Base-by-base conservation (phyloP, 78 protist species). In the Monosiga brevicollis region DNA sequence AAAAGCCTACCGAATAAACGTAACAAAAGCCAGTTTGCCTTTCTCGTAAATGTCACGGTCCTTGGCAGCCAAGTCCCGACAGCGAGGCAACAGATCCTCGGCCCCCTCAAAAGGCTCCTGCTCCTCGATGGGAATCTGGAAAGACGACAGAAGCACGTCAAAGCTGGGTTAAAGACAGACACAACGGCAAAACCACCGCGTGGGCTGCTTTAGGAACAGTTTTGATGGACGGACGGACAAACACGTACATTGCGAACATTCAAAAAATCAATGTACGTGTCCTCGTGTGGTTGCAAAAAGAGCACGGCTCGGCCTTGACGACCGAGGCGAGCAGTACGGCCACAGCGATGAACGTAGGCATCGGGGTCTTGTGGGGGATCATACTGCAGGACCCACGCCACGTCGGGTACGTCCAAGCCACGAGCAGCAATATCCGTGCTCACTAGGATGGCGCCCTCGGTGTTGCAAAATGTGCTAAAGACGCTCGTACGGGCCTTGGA, bases 351-450 rank as follows among this genome's bases (percentile, higher is more conserved):
- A 6, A 49, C 62, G 15, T 20, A 49, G 29, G 15, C 15, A 6
- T 49, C 62, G 29, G 62, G 62, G 15, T 49, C 62, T 15, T 49
- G 62, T n/a, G 96, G 95, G 24, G 95, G 87, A 76, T 94, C 96
- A 54, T 37, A 80, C 85, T 93, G 96, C 29, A 93, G 40, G 6
- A 93, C 86, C 87, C 84, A 87, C 38, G 80, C 86, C n/a, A 93
- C 80, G 77, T 90, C 93, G 6, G 91, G 89, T 1, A 92, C 34
- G 81, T 92, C 93, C 25, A 91, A 41, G 10, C 93, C 93, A 0
- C 95, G 87, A 2, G 93, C 91, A 0, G 93, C 89, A 22, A 91
- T 86, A n/a, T 89, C 90, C 49, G 92, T 91, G 83, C 89, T 82
- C 24, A 89, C 0, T 71, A 91, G 85, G 36, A 87, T 75, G 15